These are phyloP conservation scores for Stenogyne calaminthoides DNA, from an alignment of 305 asterid species.

Conservation along the genomic window DNA sequence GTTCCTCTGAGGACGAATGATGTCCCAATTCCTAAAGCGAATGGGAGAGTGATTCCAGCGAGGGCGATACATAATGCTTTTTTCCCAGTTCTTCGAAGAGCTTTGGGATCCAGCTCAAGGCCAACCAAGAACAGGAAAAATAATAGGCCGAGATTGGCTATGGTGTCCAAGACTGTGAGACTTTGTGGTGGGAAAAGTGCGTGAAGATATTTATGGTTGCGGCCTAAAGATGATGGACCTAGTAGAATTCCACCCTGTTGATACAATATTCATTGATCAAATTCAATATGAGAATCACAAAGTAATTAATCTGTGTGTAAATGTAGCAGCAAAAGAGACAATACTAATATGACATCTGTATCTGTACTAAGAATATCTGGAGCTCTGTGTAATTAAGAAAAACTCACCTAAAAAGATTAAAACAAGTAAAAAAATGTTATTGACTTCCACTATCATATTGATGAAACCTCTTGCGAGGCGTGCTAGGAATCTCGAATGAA, in stretches of 20 bases:
- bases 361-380: neutral
- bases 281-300: neutral
- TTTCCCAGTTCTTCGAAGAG: conserved; percentile 63
- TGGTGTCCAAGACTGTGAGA: conserved; percentile 67
- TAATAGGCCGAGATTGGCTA: conserved; percentile 72
- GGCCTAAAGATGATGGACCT: conserved; percentile 83
- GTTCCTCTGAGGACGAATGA: conserved; percentile 55
- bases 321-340: neutral
- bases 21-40: conserved; percentile 62
- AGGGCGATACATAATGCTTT: conserved; percentile 60
- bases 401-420: neutral
- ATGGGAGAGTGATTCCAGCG: conserved; percentile 69
- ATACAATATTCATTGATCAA: conserved; percentile 1
- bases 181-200: conserved; percentile 59
- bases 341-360: neutral
- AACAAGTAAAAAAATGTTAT: neutral
- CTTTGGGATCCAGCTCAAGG: conserved; percentile 62
- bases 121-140: conserved; percentile 80
- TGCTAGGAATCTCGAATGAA: no score
- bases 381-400: neutral
- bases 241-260: conserved; percentile 73
- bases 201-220: conserved; percentile 48
- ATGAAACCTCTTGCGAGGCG: no score
- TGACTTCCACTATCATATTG: neutral
- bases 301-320: neutral